A percentile compares a stretch with the other conserved stretches of the same genome.
phyloP scores from a whole-genome alignment of 139 green algal genomes.

The Axilococcus clingmanii region DNA sequence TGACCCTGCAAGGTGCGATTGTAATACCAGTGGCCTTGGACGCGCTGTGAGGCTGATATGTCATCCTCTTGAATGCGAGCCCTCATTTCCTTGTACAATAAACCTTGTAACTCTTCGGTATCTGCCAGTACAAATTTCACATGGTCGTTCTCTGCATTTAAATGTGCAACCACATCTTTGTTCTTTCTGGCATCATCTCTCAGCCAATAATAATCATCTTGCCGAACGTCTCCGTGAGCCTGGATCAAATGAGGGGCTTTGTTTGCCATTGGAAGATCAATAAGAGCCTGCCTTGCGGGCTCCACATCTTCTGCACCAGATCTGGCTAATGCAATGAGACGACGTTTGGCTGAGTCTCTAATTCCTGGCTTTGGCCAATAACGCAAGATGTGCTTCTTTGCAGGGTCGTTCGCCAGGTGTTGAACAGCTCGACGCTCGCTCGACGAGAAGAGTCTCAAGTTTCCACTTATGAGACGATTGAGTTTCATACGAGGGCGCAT shows the following conservation, averaged over 20 bases:
- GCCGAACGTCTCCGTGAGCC: conserved; percentile 27
- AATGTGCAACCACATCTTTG: conserved; percentile 34
- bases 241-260: conserved; percentile 6
- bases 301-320: conserved; percentile 14
- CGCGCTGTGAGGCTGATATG: conserved; percentile 37
- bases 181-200: conserved; percentile 64
- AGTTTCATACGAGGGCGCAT: too few relatives aligned
- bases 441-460: too few relatives aligned
- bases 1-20: conserved; percentile 54
- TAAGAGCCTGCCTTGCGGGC: conserved; percentile 6
- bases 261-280: conserved; percentile 13
- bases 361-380: conserved; percentile 18
- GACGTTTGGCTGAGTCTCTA: conserved; percentile 15
- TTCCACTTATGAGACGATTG: too few relatives aligned
- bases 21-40: conserved; percentile 72
- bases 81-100: conserved; percentile 79
- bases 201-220: conserved; percentile 75
- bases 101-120: conserved; percentile 65
- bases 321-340: conserved; percentile 11
- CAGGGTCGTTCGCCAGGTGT: too few relatives aligned
- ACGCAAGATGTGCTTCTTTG: conserved; percentile 8
- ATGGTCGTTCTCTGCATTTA: conserved; percentile 65
- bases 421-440: too few relatives aligned
- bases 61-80: conserved; percentile 80
- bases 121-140: conserved; percentile 59